Percentiles rank a stretch among this genome's conserved stretches.
phyloP scores from a whole-genome alignment of 352 stramenopile species.

The Aphanomyces astaci region DNA sequence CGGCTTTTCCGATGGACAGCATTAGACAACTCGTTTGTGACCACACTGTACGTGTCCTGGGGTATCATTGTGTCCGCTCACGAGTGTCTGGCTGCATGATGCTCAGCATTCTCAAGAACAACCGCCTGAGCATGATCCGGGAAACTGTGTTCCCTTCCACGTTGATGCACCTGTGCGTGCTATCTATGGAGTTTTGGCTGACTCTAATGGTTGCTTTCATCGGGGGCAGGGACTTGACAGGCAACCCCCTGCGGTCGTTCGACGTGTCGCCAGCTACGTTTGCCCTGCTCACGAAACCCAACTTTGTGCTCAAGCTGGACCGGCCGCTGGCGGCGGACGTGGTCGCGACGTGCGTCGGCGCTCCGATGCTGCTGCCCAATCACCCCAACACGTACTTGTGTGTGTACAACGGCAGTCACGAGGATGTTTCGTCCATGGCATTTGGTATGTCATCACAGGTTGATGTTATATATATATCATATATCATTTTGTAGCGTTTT shows the following conservation, averaged over 20 bases:
- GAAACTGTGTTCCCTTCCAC: not conserved
- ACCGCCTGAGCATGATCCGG: not conserved
- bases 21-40: not conserved
- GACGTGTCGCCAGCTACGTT: not conserved
- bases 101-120: not conserved
- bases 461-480: no score
- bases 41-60: not conserved
- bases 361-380: not conserved
- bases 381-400: not conserved
- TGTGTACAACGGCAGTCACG: not conserved
- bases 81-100: no score
- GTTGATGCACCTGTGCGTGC: not conserved
- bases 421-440: not conserved
- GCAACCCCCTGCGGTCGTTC: not conserved
- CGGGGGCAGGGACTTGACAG: not conserved
- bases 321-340: not conserved
- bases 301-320: not conserved
- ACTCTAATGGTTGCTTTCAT: no score
- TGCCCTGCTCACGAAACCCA: not conserved
- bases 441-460: no score
- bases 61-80: not conserved
- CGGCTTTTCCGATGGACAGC: not conserved
- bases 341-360: not conserved
- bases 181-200: no score
- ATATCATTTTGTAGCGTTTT: not conserved